Base-by-base conservation (phyloP, 2,329 filamentous ascomycete species). In the Hyphodiscus sp. region DNA sequence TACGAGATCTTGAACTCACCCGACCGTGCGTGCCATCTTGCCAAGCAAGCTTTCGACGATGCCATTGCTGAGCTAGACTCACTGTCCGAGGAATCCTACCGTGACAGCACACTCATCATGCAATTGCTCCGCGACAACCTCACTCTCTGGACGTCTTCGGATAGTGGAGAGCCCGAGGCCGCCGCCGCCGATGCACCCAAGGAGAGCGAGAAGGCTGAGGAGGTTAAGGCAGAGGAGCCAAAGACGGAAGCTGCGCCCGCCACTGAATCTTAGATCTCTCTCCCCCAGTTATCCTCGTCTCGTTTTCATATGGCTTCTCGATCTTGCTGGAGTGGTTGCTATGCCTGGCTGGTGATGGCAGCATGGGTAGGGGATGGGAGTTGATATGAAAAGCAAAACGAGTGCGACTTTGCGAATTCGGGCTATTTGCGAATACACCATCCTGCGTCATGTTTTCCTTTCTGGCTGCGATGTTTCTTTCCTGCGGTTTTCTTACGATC, bases 1-100 rank as follows among this genome's bases (percentile, higher is more conserved):
- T 96, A 96, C 76, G 94, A 96, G 83, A 96, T 96, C 73, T 81
- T 96, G 71, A 97, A 96, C 86, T 95, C 91, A 38, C 92, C 91
- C 69, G 91, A 96, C 76, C 90, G 89, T 71, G 92, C 92, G 70
- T 97, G 92, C 85, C 92, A 97, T 73, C 85, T 97, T 64, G 92
- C 92, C 76, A 97, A 97, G 85, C 92, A 97, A 81, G 92, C 94
- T 49, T 97, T 97, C 70, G 92, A 97, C 73, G 92, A 96, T 74
- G 92, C 92, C 69, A 96, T 97, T 73, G 92, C 92, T 70, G 70
- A 97, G 85, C 90, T 97, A 67, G 92, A 97, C 80, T 95, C 91
- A 49, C 82, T 97, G 62, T 95, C 90, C 57, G 92, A 96, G 80
- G 92, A 97, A 80, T 95, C 90, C 57, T 96, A 97, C 87, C 89